Conservation (phyloP, 345 rosid species). For the Reutealis trisperma region DNA sequence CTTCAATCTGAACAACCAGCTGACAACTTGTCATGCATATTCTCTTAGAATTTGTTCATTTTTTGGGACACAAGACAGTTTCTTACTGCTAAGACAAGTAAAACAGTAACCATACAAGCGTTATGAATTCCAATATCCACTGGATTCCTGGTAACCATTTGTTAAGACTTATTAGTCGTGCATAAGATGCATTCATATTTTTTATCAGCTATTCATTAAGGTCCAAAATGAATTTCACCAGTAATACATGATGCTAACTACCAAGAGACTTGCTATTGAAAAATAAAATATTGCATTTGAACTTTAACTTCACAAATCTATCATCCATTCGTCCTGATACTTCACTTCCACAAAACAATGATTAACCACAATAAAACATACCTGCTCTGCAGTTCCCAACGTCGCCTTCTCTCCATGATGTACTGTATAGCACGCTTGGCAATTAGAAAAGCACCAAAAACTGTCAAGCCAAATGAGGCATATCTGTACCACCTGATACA, state of each 20-base stretch:
- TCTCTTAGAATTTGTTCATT: background rate
- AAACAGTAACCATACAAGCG: background rate
- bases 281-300: background rate
- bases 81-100: background rate
- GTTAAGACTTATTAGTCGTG: background rate
- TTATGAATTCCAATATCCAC: background rate
- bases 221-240: background rate
- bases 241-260: background rate
- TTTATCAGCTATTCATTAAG: background rate
- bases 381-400: conserved; percentile 55
- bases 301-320: background rate
- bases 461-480: conserved; percentile 68
- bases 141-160: background rate
- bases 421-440: conserved; percentile 54
- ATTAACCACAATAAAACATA: conserved; percentile 20
- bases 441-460: conserved; percentile 63
- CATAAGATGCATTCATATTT: background rate
- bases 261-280: background rate
- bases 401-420: conserved; percentile 61
- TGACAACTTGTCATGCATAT: background rate
- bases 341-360: background rate
- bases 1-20: background rate
- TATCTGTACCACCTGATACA: conserved; percentile 67
- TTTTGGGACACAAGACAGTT: background rate
- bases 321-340: background rate